These are phyloP conservation scores for Flaveria floridana DNA, from an alignment of 140 eudicot genomes.

Conservation along the genomic window DNA sequence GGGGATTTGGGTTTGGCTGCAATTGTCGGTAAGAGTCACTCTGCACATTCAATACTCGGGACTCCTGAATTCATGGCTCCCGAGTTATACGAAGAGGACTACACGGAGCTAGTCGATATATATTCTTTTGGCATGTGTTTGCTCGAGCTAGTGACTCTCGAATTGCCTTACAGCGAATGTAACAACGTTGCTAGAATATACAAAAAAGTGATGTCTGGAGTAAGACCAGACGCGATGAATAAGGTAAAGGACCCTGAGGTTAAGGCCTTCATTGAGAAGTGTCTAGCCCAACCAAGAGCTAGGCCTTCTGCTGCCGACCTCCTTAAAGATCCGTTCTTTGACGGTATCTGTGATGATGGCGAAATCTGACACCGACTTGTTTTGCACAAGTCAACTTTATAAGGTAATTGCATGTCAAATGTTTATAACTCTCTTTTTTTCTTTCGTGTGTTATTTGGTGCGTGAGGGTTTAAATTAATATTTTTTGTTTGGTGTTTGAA, in stretches of 20 bases:
- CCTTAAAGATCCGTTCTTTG: slow-evolving; percentile 57
- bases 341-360: slow-evolving; percentile 42
- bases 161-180: slow-evolving; percentile 80
- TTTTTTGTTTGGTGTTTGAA: neutral
- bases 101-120: slow-evolving; percentile 66
- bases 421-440: slow-evolving; percentile 7
- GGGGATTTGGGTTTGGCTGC: slow-evolving; percentile 83
- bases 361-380: slow-evolving; percentile 16
- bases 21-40: slow-evolving; percentile 58
- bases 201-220: slow-evolving; percentile 61
- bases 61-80: slow-evolving; percentile 91
- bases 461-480: slow-evolving; percentile 23
- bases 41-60: slow-evolving; percentile 70
- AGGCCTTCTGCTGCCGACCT: slow-evolving; percentile 78
- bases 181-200: slow-evolving; percentile 58
- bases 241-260: slow-evolving; percentile 59
- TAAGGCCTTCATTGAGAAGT: slow-evolving; percentile 64
- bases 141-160: slow-evolving; percentile 72
- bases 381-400: slow-evolving; percentile 5
- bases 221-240: slow-evolving; percentile 59
- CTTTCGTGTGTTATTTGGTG: slow-evolving; percentile 17
- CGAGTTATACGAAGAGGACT: slow-evolving; percentile 68
- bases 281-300: slow-evolving; percentile 57
- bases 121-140: slow-evolving; percentile 82
- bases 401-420: slow-evolving; percentile 13